phyloP scores from a whole-genome alignment of 768 basidiomycete genomes.

The Rubroboletus pulcherrimus region DNA sequence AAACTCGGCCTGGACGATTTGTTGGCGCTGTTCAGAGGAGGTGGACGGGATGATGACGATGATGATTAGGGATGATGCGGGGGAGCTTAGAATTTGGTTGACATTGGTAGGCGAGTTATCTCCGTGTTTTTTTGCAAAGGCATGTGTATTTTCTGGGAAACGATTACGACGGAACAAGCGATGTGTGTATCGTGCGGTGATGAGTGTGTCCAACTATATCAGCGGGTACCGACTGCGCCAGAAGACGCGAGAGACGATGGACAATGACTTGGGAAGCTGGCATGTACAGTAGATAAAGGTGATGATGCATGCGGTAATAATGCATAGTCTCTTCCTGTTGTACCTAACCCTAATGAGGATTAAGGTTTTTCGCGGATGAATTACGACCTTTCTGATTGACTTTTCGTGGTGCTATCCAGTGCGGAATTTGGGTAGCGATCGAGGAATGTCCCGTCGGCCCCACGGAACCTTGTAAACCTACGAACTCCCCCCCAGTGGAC shows the following conservation, averaged over 20 bases:
- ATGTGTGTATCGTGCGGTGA: not conserved
- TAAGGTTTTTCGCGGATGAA: not conserved
- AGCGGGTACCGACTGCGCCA: not conserved
- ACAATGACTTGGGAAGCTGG: not conserved
- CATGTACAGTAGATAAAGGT: not conserved
- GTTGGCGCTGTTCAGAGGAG: conserved; percentile 69
- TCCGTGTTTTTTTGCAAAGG: not conserved
- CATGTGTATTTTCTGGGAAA: not conserved
- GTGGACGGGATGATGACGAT: conserved; percentile 56
- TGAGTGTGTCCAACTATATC: not conserved
- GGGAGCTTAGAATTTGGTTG: not conserved
- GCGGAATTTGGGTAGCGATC: not conserved
- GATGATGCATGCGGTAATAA: not conserved
- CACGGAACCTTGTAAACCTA: not conserved
- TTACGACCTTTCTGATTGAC: not conserved
- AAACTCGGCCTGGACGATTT: conserved; percentile 84
- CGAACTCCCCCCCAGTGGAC: not conserved
- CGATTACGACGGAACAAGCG: not conserved
- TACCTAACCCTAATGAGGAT: not conserved
- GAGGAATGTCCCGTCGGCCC: not conserved
- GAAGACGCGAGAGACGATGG: not conserved
- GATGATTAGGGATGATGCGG: conserved; percentile 4
- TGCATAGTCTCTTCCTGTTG: not conserved
- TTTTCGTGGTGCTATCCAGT: not conserved
- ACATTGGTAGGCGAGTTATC: not conserved